These are phyloP conservation scores for Hortiboletus campestris DNA, from an alignment of 768 basidiomycete species.

Conservation along the genomic window DNA sequence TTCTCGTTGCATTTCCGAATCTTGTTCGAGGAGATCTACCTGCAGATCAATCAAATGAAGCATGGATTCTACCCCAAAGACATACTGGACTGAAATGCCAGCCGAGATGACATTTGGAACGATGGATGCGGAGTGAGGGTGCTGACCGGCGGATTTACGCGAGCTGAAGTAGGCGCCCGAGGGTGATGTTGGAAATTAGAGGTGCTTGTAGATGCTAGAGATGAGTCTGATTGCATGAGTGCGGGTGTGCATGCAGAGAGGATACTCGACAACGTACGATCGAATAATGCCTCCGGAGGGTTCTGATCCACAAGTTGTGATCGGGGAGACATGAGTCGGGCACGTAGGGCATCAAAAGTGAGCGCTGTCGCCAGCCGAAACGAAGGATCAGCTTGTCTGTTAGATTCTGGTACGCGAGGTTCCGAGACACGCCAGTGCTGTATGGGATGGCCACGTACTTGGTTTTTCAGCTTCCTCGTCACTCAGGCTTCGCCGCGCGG, in stretches of 20 bases:
- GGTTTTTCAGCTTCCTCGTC: slow-evolving; percentile 64
- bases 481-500: slow-evolving; percentile 58
- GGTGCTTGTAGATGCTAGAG: slow-evolving; percentile 13
- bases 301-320: slow-evolving; percentile 38
- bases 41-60: slow-evolving; percentile 1
- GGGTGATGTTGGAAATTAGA: slow-evolving; percentile 7
- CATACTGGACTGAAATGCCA: slow-evolving; percentile 56
- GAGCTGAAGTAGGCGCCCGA: slow-evolving; percentile 34
- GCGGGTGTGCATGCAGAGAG: background rate
- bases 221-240: slow-evolving; percentile 12
- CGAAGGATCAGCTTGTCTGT: slow-evolving; percentile 34
- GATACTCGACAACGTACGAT: slow-evolving; percentile 33
- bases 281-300: slow-evolving; percentile 30
- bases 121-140: slow-evolving; percentile 54
- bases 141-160: slow-evolving; percentile 44
- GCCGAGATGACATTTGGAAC: slow-evolving; percentile 53
- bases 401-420: slow-evolving; percentile 20
- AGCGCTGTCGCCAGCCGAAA: slow-evolving; percentile 44
- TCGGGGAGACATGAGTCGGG: slow-evolving; percentile 41
- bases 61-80: background rate
- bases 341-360: slow-evolving; percentile 47
- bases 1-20: slow-evolving; percentile 70
- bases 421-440: slow-evolving; percentile 2
- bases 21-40: slow-evolving; percentile 63
- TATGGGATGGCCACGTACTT: slow-evolving; percentile 40